Evolutionary conservation across 2,329 filamentous ascomycete genomes (phyloP).

Genomic region (Penicillium corylophilum): DNA sequence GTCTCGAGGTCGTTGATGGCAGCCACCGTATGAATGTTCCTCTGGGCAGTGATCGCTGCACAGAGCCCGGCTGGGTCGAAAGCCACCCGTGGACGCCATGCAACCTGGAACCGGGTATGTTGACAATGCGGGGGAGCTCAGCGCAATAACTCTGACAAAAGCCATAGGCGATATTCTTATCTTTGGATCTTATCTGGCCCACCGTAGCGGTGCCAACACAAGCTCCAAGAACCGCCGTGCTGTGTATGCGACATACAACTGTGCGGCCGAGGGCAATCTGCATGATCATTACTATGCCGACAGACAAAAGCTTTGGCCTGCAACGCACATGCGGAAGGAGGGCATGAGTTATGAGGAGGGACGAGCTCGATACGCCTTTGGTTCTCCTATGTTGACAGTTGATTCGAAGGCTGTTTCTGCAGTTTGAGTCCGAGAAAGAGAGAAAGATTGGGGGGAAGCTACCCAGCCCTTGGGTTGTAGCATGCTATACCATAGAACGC

Average conservation of each 20-base stretch:
- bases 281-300: conserved; percentile 45
- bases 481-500: background rate
- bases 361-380: conserved; percentile 36
- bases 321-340: conserved; percentile 40
- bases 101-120: conserved; percentile 34
- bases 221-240: conserved; percentile 38
- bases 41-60: conserved; percentile 36
- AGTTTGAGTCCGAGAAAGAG: no score
- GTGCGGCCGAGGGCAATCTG: conserved; percentile 41
- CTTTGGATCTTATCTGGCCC: conserved; percentile 43
- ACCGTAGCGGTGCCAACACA: conserved; percentile 37
- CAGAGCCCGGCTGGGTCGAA: conserved; percentile 36
- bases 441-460: background rate
- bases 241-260: conserved; percentile 47
- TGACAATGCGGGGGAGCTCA: background rate
- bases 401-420: conserved; percentile 15
- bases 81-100: conserved; percentile 37
- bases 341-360: conserved; percentile 38
- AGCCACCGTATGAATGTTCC: conserved; percentile 39
- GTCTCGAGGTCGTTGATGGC: conserved; percentile 42
- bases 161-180: conserved; percentile 36
- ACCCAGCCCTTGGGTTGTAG: background rate
- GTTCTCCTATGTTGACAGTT: conserved; percentile 41
- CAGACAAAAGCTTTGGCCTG: conserved; percentile 41
- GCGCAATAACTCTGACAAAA: background rate